phyloP scores from a whole-genome alignment of 306 rosid genomes.

The Lathyrus oleraceus region DNA sequence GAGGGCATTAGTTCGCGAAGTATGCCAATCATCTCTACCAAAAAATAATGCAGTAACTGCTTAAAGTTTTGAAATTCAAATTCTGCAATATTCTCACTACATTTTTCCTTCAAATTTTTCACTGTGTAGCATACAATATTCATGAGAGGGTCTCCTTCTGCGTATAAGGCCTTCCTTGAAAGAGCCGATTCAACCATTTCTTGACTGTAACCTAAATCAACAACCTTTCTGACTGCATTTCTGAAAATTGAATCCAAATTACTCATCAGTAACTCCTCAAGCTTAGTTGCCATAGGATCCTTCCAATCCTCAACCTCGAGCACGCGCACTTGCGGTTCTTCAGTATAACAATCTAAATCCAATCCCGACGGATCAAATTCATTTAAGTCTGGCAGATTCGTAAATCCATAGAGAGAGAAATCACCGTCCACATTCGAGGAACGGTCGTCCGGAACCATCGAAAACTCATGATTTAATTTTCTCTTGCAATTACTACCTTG shows the following conservation, averaged over 20 bases:
- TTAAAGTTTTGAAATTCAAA: slow-evolving; percentile 43
- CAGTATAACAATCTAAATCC: slow-evolving; percentile 28
- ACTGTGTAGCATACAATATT: slow-evolving; percentile 46
- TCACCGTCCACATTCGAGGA: slow-evolving; percentile 23
- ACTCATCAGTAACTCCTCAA: slow-evolving; percentile 50
- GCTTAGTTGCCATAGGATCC: slow-evolving; percentile 51
- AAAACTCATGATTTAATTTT: slow-evolving; percentile 39
- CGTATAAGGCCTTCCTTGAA: slow-evolving; percentile 54
- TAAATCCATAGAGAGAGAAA: slow-evolving; percentile 33
- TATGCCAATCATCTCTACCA: slow-evolving; percentile 65
- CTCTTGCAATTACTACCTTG: slow-evolving; percentile 43
- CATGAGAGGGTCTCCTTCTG: slow-evolving; percentile 45
- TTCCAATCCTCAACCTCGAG: slow-evolving; percentile 53
- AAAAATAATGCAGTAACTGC: slow-evolving; percentile 51
- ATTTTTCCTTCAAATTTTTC: slow-evolving; percentile 41
- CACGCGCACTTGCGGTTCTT: slow-evolving; percentile 24
- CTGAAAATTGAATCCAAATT: slow-evolving; percentile 52
- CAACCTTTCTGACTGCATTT: slow-evolving; percentile 47
- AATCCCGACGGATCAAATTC: slow-evolving; percentile 23
- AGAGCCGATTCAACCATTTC: slow-evolving; percentile 43
- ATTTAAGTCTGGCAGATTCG: slow-evolving; percentile 7
- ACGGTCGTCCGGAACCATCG: slow-evolving; percentile 2
- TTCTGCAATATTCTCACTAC: slow-evolving; percentile 1
- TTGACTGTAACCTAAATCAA: slow-evolving; percentile 51
- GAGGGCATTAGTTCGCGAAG: slow-evolving; percentile 62